Base-by-base conservation (phyloP, 768 basidiomycete species). In the Termitomyces sp. region DNA sequence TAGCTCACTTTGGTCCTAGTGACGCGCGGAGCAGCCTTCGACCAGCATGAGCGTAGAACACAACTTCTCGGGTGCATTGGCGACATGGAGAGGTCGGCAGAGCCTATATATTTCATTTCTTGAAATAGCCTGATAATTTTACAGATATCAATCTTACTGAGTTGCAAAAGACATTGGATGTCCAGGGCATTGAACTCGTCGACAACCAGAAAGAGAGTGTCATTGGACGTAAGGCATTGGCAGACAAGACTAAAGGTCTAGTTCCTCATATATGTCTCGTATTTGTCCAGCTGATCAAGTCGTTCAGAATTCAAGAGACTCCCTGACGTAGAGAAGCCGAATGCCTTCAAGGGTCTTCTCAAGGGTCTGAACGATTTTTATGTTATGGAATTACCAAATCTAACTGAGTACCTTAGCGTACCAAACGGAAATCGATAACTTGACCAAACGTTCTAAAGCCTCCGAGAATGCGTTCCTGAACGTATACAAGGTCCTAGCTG, bases 201-300 rank as follows among this genome's bases (percentile, higher is more conserved):
- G 95, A 98, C 79, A 95, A 95, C 74, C 95, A 98, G 79, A 99
- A 98, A 77, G 96, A 98, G 77, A 93, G 91, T 63, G 81, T 98
- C 45, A 80, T 99, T 3, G 95, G 95, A 10, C 83, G 97, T 43
- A 99, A 98, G 73, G 89, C 87, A 54, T 79, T 99, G 22, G 93
- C 96, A 1, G 97, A 98, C 75, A 89, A 91, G 71, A 99, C 97
- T 0, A 92, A 96, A 79, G 96, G 96, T 91, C n/a, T 14, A 3
- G 33, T 36, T 42, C n/a, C 20, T 34, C 32, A 16, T 40, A 55
- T 46, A 1, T 7, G 47, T 13, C 10, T 47, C 4, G 5, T 58
- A 30, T 59, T 26, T 22, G 3, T 22, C 13, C 18, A n/a, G 22
- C 40, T 36, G 13, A 52, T 52, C 6, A 30, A 27, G 50, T 20